phyloP scores from a whole-genome alignment of 306 rosid species.

The Clitoria ternatea region DNA sequence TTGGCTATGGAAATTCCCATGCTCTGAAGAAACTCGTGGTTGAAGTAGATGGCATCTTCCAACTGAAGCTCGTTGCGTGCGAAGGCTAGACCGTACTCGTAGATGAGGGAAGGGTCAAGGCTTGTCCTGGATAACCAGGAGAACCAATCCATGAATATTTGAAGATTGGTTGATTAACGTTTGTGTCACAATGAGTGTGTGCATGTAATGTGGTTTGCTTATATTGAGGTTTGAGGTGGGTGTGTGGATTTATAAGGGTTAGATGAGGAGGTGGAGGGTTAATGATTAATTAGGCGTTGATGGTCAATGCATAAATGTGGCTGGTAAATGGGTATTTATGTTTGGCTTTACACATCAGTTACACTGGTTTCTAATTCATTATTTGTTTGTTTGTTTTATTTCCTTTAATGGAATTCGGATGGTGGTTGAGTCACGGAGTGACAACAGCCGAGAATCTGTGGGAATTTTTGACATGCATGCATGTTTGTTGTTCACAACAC shows the following conservation, averaged over 20 bases:
- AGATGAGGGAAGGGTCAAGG: slow-evolving; percentile 58
- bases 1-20: slow-evolving; percentile 83
- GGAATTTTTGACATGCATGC: not conserved
- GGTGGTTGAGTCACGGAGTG: slow-evolving; percentile 40
- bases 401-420: slow-evolving; percentile 27
- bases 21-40: slow-evolving; percentile 83
- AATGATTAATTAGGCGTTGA: not conserved
- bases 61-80: slow-evolving; percentile 57
- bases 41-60: slow-evolving; percentile 54
- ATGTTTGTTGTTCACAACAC: not conserved
- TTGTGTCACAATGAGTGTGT: not conserved
- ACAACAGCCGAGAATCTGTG: slow-evolving; percentile 10
- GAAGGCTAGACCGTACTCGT: slow-evolving; percentile 67
- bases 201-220: not conserved
- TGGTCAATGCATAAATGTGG: slow-evolving; percentile 23
- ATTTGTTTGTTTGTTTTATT: not conserved
- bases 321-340: slow-evolving; percentile 22
- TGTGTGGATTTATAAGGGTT: slow-evolving; percentile 4
- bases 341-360: not conserved
- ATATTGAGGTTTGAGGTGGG: slow-evolving; percentile 17
- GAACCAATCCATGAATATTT: slow-evolving; percentile 99
- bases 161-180: not conserved
- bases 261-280: slow-evolving; percentile 17
- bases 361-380: not conserved
- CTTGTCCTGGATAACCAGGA: slow-evolving; percentile 73